Percentiles rank a stretch among this genome's conserved stretches.
These are phyloP conservation scores for Solanum clarkiae DNA, from an alignment of 257 asterid species.

Conservation along the genomic window DNA sequence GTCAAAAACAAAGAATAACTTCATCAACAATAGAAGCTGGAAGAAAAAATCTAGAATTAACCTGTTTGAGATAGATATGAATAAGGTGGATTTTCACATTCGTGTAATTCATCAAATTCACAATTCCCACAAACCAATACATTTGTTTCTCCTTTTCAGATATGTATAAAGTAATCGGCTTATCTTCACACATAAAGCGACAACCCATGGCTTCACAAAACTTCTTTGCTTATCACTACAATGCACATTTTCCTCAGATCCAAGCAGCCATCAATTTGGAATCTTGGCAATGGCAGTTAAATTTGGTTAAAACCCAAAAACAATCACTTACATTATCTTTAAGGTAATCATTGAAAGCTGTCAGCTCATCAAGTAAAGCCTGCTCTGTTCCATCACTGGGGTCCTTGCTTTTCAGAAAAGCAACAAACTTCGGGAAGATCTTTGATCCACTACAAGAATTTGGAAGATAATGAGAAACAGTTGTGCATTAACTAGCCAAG, in stretches of 20 bases:
- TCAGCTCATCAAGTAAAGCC: slow-evolving; percentile 65
- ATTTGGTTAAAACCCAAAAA: not conserved
- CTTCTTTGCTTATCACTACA: not conserved
- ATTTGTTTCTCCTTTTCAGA: not conserved
- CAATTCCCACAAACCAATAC: not conserved
- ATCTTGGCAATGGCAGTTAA: not conserved
- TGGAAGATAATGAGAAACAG: not conserved
- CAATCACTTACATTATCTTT: slow-evolving; percentile 53
- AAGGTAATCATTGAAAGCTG: slow-evolving; percentile 55
- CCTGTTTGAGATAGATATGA: not conserved
- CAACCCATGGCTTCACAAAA: not conserved
- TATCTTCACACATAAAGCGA: not conserved
- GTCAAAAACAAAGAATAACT: not conserved
- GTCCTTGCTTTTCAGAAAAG: slow-evolving; percentile 90
- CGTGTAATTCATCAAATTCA: not conserved
- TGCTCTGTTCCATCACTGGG: slow-evolving; percentile 74
- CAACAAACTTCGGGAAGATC: slow-evolving; percentile 80
- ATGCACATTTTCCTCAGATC: not conserved
- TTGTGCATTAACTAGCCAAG: not conserved
- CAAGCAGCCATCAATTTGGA: not conserved
- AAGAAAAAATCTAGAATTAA: not conserved
- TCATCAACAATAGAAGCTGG: not conserved
- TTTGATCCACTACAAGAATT: slow-evolving; percentile 70
- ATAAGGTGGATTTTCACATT: not conserved
- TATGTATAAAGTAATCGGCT: not conserved